A percentile compares a stretch with the other conserved stretches of the same genome.
Evolutionary conservation across 2,329 filamentous ascomycete species (phyloP).

Genomic region (Diaporthe sp.): DNA sequence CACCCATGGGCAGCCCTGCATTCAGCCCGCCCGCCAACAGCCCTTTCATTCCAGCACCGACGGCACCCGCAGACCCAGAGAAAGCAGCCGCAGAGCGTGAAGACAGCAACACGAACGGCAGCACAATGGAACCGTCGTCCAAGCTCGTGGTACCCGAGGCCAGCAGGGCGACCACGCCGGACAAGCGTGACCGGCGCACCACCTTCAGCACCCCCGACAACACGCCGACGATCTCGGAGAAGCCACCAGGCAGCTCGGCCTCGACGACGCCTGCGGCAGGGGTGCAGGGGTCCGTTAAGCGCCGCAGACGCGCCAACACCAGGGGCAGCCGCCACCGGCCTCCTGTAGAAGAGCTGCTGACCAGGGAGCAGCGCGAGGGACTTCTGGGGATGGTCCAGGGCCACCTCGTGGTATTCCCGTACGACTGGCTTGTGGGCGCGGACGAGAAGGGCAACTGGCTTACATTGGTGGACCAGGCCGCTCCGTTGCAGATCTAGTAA

Average conservation of each 20-base stretch:
- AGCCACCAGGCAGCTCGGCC: slow-evolving; percentile 52
- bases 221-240: slow-evolving; percentile 45
- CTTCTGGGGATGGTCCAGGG: slow-evolving; percentile 87
- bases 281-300: slow-evolving; percentile 66
- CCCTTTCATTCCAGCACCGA: slow-evolving; percentile 22
- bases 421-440: slow-evolving; percentile 94
- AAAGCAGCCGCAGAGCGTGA: slow-evolving; percentile 42
- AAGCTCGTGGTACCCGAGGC: slow-evolving; percentile 39
- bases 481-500: slow-evolving; percentile 97
- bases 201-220: slow-evolving; percentile 68
- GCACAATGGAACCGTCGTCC: slow-evolving; percentile 41
- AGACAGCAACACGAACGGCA: slow-evolving; percentile 41
- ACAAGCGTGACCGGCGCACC: slow-evolving; percentile 60
- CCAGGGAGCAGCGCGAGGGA: slow-evolving; percentile 82
- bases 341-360: slow-evolving; percentile 82
- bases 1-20: slow-evolving; percentile 39
- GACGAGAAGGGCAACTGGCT: slow-evolving; percentile 96
- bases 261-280: slow-evolving; percentile 44
- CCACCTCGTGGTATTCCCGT: slow-evolving; percentile 90
- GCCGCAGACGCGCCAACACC: slow-evolving; percentile 78
- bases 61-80: slow-evolving; percentile 44
- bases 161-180: slow-evolving; percentile 45
- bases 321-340: slow-evolving; percentile 74
- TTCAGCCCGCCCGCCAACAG: slow-evolving; percentile 29
- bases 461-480: slow-evolving; percentile 95